Evolutionary conservation across 2,329 filamentous ascomycete species (phyloP).

Genomic region (Pleomassaria siparia): DNA sequence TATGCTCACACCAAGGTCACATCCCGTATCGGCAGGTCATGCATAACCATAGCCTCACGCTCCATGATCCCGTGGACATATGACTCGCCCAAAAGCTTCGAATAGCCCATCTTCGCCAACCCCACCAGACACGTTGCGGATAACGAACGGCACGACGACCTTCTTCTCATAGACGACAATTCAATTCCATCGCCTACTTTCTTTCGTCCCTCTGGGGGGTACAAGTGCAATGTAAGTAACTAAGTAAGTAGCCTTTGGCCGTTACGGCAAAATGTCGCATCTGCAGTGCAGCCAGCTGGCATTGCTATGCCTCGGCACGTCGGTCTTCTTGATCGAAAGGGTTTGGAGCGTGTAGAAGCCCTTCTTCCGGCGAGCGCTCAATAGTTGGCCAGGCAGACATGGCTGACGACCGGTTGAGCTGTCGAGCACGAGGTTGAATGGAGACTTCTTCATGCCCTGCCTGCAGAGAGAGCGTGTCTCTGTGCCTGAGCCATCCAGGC

Average conservation of each 20-base stretch:
- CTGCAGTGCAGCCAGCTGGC: conserved; percentile 15
- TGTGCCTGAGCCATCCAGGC: conserved; percentile 18
- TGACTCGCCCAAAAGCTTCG: conserved; percentile 23
- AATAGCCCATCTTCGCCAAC: conserved; percentile 9
- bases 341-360: conserved; percentile 23
- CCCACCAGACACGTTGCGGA: conserved; percentile 1
- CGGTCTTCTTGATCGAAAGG: conserved; percentile 18
- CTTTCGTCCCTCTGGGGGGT: no score
- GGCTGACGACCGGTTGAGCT: conserved; percentile 13
- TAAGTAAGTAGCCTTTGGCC: conserved; percentile 21
- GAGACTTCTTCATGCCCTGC: no score
- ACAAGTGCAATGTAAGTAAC: no score
- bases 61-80: conserved; percentile 29
- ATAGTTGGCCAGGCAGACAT: conserved; percentile 22
- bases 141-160: conserved; percentile 23
- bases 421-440: conserved; percentile 26
- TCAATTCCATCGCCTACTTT: no score
- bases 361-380: conserved; percentile 19
- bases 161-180: no score
- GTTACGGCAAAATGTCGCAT: conserved; percentile 27
- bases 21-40: conserved; percentile 9
- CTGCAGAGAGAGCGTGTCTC: no score
- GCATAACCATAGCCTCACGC: conserved; percentile 14
- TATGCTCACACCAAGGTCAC: conserved; percentile 14
- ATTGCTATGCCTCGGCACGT: conserved; percentile 18